Evolutionary conservation across 148 eudicot species (phyloP), one percentile per base, ranked within the genome.

Genomic region (Talinum fruticosum): DNA sequence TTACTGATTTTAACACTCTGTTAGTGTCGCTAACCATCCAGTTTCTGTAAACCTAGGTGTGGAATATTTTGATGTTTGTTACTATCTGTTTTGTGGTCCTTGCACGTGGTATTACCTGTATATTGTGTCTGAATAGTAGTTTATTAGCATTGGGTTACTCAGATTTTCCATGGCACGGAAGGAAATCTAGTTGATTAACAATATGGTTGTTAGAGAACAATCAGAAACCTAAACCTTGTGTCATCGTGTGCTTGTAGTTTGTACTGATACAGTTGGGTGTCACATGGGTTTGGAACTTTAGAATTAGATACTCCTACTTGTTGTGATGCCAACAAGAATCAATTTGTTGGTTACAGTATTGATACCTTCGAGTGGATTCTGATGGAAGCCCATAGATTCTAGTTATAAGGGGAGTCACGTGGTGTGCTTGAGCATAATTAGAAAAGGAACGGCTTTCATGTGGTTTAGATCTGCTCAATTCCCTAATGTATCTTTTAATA

Each of bases 381-480:
- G 51, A 51, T 21, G 47, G 29, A 36, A 30, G 26, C 34, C 8
- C 3, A 23, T 71, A 23, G 33, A 41, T 23, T 70, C 32, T 38
- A 70, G 26, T 38, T n/a, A 70, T 41, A 71, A 44, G 73, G 54
- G 47, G 54, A 41, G 16, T 71, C 73, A 71, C 54, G n/a, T 71
- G 73, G 32, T 37, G 8, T n/a, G 2, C 72, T 69, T 6, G 45
- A n/a, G 16, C 13, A 26, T 38, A 69, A 38, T 38, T 44, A 69
- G 34, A 12, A 21, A 34, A 1, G 19, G n/a, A 26, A 23, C n/a
- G 51, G 73, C 16, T 10, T 49, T 41, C 35, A 71, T 13, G 73
- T 71, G 73, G 8, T 71, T 69, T 10, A 26, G n/a, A 26, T 26
- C 21, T 29, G 33, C 2, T 7, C 24, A 10, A 38, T 41, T 29